Percentiles rank a stretch among this genome's conserved stretches.
Conservation (phyloP, 768 basidiomycete species). For the Clitopilus hobsonii region DNA sequence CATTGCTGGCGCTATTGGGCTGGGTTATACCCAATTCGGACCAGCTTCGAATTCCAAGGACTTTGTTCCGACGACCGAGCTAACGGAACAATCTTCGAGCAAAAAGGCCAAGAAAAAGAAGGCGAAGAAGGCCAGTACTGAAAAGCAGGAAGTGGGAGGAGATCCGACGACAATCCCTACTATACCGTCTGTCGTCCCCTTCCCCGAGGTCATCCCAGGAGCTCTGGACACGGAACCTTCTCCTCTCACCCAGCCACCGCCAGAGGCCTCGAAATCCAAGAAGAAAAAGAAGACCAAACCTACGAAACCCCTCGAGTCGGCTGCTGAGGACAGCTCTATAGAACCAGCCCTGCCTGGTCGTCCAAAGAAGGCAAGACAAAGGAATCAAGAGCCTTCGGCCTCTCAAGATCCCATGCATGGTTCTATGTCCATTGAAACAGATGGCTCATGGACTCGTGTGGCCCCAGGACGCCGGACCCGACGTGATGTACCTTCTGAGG, state of each 20-base stretch:
- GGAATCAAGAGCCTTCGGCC: slow-evolving; percentile 4
- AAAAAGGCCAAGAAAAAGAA: slow-evolving; percentile 16
- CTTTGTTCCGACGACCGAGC: background rate
- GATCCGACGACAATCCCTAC: background rate
- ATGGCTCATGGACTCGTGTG: slow-evolving; percentile 73
- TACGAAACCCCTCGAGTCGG: slow-evolving; percentile 1
- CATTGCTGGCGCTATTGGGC: slow-evolving; percentile 35
- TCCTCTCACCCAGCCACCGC: background rate
- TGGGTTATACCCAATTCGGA: slow-evolving; percentile 30
- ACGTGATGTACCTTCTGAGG: slow-evolving; percentile 19
- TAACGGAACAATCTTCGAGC: background rate
- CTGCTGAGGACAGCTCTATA: background rate
- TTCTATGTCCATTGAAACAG: slow-evolving; percentile 41
- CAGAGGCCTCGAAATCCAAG: slow-evolving; percentile 18
- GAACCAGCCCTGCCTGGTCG: slow-evolving; percentile 3
- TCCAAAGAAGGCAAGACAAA: background rate
- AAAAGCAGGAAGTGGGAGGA: background rate
- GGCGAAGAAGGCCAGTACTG: background rate
- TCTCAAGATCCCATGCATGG: slow-evolving; percentile 22
- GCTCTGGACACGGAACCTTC: background rate
- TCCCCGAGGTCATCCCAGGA: background rate
- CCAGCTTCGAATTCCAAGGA: slow-evolving; percentile 5
- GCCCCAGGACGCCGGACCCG: slow-evolving; percentile 35
- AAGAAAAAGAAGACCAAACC: slow-evolving; percentile 42
- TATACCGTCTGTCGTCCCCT: slow-evolving; percentile 1